Base-by-base conservation (phyloP, 352 stramenopile species). In the Phytophthora fragariae region DNA sequence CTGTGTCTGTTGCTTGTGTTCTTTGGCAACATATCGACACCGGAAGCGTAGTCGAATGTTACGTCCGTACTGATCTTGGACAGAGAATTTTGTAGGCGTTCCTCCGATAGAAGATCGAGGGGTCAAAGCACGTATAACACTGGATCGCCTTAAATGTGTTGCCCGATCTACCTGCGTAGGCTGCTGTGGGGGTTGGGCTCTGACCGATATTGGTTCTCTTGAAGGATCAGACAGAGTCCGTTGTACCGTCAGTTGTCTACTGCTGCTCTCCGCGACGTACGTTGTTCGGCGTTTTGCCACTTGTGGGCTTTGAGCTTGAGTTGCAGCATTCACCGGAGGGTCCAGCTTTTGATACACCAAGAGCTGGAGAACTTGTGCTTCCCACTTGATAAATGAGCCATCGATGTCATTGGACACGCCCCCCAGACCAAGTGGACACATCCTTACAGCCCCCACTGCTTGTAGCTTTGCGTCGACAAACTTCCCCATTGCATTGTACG, bases 401-500 rank as follows among this genome's bases (percentile, higher is more conserved):
- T 98, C 92, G 7, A 98, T 62, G 72, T 95, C 79, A 39, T 89
- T 80, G 35, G 97, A 88, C 63, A 98, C 96, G 77, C 99, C 96
- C 4, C 96, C 97, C 21, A 98, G 73, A 8, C 95, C 96, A 17
- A 97, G 67, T 1, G 75, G 41, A 12, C 80, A 79, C 7, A 99
- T 69, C 7, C 89, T 72, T 5, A 75, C 75, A 3, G 62, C 97
- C 12, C 96, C 95, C 8, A 97, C 74, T 27, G 85, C 80, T 33
- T 90, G 84, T 21, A 99, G 68, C 4, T 85, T 76, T 27, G 75
- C 59, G 76, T 99, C 85, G 24, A 97, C 85, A 27, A 92, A 93
- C 63, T 97, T 98, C 9, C 88, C 94, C 84, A 98, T 97, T 15
- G 88, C 84, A 78, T 99, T 99, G 83, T 93, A 99, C 50, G 98